Percentiles rank a stretch among this genome's conserved stretches.
These are phyloP conservation scores for Ceratocystis cacaofunesta DNA, from an alignment of 2,329 filamentous ascomycete species.

Conservation along the genomic window DNA sequence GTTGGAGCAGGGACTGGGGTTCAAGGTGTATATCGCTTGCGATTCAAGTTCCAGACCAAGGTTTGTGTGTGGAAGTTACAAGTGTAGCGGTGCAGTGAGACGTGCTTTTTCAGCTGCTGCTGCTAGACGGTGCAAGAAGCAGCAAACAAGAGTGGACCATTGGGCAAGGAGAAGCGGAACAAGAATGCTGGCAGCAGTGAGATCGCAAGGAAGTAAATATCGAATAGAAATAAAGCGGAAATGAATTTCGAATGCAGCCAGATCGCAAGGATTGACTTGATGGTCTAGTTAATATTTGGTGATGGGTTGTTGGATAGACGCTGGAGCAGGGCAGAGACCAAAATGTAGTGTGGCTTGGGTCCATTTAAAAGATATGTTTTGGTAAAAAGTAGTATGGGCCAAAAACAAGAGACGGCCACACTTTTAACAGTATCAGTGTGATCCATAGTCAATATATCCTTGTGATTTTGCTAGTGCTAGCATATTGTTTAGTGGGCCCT, in stretches of 20 bases:
- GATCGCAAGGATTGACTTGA: neutral
- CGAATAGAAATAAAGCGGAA: neutral
- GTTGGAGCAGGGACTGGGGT: no score
- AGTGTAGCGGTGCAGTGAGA: neutral
- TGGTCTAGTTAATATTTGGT: neutral
- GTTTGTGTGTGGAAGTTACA: no score
- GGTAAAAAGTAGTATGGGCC: no score
- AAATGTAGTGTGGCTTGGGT: no score
- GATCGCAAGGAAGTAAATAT: neutral
- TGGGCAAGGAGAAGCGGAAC: neutral
- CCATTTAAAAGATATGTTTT: no score
- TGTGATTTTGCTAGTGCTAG: no score
- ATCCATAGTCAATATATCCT: no score
- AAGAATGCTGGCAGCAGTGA: neutral
- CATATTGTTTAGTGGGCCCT: no score
- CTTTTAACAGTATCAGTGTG: no score
- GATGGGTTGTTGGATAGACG: no score
- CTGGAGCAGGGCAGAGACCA: no score
- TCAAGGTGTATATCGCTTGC: neutral
- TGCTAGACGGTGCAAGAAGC: constrained; percentile 9
- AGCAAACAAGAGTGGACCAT: constrained; percentile 7
- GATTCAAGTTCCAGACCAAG: neutral
- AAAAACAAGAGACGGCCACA: no score
- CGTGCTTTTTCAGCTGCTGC: constrained; percentile 3
- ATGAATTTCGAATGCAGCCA: neutral